phyloP scores from a whole-genome alignment of 2,329 filamentous ascomycete species.

The Fusarium udum region DNA sequence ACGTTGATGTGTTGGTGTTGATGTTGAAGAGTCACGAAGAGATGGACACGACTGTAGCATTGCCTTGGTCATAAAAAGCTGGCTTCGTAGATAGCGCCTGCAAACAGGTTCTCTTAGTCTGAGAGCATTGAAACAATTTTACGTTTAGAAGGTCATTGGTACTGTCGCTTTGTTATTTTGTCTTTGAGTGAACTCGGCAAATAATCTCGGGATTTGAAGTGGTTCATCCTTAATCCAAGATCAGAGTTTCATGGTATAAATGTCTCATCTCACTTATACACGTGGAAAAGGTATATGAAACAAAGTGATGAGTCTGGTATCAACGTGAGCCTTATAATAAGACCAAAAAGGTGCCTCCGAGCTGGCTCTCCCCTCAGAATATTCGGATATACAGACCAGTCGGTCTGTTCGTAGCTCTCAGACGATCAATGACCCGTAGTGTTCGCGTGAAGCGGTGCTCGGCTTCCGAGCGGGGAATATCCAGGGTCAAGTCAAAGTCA shows the following conservation, averaged over 20 bases:
- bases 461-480: constrained; percentile 41
- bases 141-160: constrained; percentile 7
- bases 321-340: background rate
- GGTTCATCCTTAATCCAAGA: background rate
- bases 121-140: constrained; percentile 20
- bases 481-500: constrained; percentile 13
- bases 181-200: background rate
- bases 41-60: constrained; percentile 18
- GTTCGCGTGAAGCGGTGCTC: constrained; percentile 32
- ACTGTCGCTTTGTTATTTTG: background rate
- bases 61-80: constrained; percentile 12
- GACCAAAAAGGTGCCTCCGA: background rate
- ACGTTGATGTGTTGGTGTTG: constrained; percentile 31
- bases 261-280: background rate
- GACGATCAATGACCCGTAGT: constrained; percentile 28
- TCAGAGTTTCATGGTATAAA: background rate
- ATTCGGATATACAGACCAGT: constrained; percentile 8
- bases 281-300: background rate
- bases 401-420: constrained; percentile 10
- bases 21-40: constrained; percentile 25
- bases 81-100: constrained; percentile 25
- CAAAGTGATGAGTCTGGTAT: background rate
- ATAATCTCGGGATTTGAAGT: background rate
- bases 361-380: background rate
- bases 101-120: constrained; percentile 8